Conservation (phyloP, 139 green algal species). For the Astrephomene gubernaculifera region DNA sequence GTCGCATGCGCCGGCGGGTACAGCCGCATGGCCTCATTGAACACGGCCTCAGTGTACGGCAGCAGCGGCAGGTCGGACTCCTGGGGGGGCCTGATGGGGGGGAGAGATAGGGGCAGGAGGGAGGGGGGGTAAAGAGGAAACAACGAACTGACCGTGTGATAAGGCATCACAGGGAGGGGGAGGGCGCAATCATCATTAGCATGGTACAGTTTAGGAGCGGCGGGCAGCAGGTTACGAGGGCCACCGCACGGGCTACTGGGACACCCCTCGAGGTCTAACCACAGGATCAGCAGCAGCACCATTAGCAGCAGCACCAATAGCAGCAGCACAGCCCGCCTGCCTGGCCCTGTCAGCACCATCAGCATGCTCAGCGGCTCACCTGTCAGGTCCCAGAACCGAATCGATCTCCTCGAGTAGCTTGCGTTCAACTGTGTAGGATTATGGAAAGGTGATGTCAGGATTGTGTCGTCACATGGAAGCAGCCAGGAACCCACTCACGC, state of each 20-base stretch:
- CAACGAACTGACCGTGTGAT: no score
- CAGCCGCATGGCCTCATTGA: conserved; percentile 64
- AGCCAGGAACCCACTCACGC: not conserved
- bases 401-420: conserved; percentile 60
- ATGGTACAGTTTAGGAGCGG: no score
- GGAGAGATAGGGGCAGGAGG: not conserved
- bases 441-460: not conserved
- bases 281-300: no score
- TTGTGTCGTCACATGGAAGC: not conserved
- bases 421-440: conserved; percentile 3
- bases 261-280: no score
- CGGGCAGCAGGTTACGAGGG: no score
- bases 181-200: no score
- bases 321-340: no score
- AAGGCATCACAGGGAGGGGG: no score
- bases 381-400: conserved; percentile 40
- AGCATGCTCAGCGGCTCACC: conserved; percentile 21
- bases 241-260: no score
- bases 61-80: not conserved
- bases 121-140: no score
- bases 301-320: no score
- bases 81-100: not conserved
- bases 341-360: no score
- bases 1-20: conserved; percentile 54
- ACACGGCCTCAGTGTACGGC: conserved; percentile 55